These are phyloP conservation scores for Rubia peregrina DNA, from an alignment of 305 asterid species.

Conservation along the genomic window DNA sequence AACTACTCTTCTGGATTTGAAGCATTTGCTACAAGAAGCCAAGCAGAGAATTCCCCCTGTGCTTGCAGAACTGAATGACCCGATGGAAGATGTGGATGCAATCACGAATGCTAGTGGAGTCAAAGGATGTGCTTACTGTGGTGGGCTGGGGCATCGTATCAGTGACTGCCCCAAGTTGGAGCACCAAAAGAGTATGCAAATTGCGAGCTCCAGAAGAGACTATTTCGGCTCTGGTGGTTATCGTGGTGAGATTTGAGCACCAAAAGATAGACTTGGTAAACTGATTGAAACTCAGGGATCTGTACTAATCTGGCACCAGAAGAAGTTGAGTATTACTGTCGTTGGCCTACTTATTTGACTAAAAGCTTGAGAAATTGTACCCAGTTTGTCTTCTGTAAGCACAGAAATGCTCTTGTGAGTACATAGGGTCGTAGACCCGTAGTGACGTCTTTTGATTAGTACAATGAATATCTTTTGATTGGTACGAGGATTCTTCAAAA, in stretches of 20 bases:
- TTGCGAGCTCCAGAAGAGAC: conserved; percentile 64
- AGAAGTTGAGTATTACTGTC: no score
- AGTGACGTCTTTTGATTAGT: no score
- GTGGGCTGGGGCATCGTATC: conserved; percentile 73
- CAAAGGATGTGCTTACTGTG: conserved; percentile 65
- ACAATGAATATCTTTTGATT: no score
- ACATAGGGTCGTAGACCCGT: no score
- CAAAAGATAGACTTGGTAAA: no score
- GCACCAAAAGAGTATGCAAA: conserved; percentile 65
- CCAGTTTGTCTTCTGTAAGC: no score
- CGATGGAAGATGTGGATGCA: conserved; percentile 64
- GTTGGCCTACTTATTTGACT: no score
- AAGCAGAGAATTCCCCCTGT: conserved; percentile 83
- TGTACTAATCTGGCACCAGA: no score
- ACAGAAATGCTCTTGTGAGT: no score
- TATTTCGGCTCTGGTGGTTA: conserved; percentile 45
- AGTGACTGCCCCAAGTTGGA: conserved; percentile 63
- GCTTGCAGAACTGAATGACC: conserved; percentile 64
- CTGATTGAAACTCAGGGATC: no score
- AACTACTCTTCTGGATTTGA: conserved; percentile 67
- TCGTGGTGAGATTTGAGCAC: conserved; percentile 15
- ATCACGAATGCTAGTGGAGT: conserved; percentile 66
- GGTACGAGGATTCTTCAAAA: not conserved
- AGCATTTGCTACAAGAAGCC: conserved; percentile 72
- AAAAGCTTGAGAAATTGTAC: no score